These are phyloP conservation scores for Cytospora paraplurivora DNA, from an alignment of 2,329 filamentous ascomycete genomes.

Conservation along the genomic window DNA sequence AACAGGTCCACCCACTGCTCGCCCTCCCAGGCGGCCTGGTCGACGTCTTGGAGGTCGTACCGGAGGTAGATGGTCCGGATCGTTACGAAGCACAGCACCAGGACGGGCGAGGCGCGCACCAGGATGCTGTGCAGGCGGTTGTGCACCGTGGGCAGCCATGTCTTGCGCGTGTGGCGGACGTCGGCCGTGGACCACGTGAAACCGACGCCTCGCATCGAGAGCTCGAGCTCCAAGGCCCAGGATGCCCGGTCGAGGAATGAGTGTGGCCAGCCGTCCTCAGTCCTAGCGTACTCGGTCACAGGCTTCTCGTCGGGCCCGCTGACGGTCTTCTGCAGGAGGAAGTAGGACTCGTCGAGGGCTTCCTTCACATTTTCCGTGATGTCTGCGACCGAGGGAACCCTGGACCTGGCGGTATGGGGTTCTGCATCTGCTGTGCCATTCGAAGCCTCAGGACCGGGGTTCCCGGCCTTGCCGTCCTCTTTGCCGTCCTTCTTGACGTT, in stretches of 20 bases:
- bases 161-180: constrained; percentile 46
- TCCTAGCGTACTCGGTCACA: constrained; percentile 42
- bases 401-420: background rate
- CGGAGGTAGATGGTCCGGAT: constrained; percentile 39
- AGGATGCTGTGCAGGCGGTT: constrained; percentile 44
- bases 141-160: constrained; percentile 44
- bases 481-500: background rate
- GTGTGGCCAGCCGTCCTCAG: constrained; percentile 43
- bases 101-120: constrained; percentile 41
- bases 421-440: background rate
- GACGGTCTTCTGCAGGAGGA: constrained; percentile 32
- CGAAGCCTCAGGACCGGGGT: background rate
- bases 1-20: constrained; percentile 35
- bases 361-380: constrained; percentile 7
- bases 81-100: constrained; percentile 39
- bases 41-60: constrained; percentile 24
- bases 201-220: constrained; percentile 47
- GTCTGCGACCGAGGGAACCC: constrained; percentile 3
- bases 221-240: constrained; percentile 47
- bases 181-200: constrained; percentile 49
- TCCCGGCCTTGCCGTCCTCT: background rate
- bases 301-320: constrained; percentile 34
- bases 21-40: constrained; percentile 12
- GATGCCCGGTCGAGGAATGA: constrained; percentile 43
- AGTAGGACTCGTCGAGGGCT: constrained; percentile 15